phyloP scores from a whole-genome alignment of 805 yeast species.

The Schwanniomyces vanrijiae region DNA sequence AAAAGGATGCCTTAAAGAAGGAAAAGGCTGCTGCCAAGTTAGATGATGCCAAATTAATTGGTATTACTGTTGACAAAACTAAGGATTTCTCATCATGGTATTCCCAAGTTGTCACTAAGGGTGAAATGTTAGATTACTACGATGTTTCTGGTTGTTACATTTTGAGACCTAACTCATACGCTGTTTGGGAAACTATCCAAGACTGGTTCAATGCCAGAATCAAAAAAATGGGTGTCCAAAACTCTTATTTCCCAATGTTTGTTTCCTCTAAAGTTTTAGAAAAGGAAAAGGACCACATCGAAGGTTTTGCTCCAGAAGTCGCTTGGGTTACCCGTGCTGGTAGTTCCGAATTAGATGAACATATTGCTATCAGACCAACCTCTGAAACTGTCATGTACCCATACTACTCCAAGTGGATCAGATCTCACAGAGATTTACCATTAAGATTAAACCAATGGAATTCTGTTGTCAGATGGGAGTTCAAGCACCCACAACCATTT shows the following conservation, averaged over 20 bases:
- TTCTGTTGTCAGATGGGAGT: slow-evolving; percentile 99
- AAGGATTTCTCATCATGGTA: slow-evolving; percentile 97
- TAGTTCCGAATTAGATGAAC: slow-evolving; percentile 89
- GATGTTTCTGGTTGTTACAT: slow-evolving; percentile 99
- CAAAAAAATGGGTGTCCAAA: slow-evolving; percentile 86
- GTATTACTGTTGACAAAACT: slow-evolving; percentile 92
- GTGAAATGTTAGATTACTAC: slow-evolving; percentile 98
- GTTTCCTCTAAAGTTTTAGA: slow-evolving; percentile 91
- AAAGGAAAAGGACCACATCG: slow-evolving; percentile 97
- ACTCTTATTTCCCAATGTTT: slow-evolving; percentile 98
- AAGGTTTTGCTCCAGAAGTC: slow-evolving; percentile 99
- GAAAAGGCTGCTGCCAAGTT: slow-evolving; percentile 53
- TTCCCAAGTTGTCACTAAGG: slow-evolving; percentile 92
- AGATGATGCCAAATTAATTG: slow-evolving; percentile 88
- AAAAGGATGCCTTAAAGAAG: slow-evolving; percentile 30
- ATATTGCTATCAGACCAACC: slow-evolving; percentile 98
- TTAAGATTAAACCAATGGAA: slow-evolving; percentile 98
- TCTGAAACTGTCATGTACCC: slow-evolving; percentile 99
- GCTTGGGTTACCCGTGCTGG: slow-evolving; percentile 99
- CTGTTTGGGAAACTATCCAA: slow-evolving; percentile 94
- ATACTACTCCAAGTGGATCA: slow-evolving; percentile 97
- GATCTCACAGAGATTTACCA: slow-evolving; percentile 97
- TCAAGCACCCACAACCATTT: slow-evolving; percentile 99
- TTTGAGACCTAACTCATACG: slow-evolving; percentile 91
- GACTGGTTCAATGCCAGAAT: slow-evolving; percentile 78